A percentile compares a stretch with the other conserved stretches of the same genome.
phyloP scores from a whole-genome alignment of 2,329 filamentous ascomycete genomes.

The Orbilia blumenaviensis region DNA sequence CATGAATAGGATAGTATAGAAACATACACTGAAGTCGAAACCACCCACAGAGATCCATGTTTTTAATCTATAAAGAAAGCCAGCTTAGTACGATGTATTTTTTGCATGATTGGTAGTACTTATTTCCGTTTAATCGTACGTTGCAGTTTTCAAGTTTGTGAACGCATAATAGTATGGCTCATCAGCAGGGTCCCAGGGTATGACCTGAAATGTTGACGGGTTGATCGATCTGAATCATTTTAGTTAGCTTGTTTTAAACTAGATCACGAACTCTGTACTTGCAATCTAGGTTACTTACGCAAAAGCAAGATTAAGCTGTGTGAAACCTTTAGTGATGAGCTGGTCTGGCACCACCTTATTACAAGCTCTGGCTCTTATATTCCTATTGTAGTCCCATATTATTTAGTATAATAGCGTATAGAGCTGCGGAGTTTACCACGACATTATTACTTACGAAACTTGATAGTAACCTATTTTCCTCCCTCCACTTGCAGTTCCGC shows the following conservation, averaged over 20 bases:
- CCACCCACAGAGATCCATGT: constrained; percentile 60
- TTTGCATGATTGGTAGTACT: too few species aligned
- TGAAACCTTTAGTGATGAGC: constrained; percentile 60
- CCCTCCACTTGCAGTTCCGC: constrained; percentile 26
- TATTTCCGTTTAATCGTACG: background rate
- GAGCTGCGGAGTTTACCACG: background rate
- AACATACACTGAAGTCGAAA: constrained; percentile 58
- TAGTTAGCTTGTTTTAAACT: background rate
- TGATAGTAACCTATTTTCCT: constrained; percentile 31
- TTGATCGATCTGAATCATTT: constrained; percentile 55
- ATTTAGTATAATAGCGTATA: background rate
- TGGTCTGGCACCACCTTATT: constrained; percentile 59
- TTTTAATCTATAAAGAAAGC: constrained; percentile 50
- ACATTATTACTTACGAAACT: constrained; percentile 25
- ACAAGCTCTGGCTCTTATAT: constrained; percentile 58
- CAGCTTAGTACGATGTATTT: too few species aligned
- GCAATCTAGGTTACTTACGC: constrained; percentile 39
- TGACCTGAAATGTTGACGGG: constrained; percentile 55
- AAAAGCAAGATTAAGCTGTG: constrained; percentile 60
- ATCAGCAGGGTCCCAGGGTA: constrained; percentile 56
- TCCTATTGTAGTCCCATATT: constrained; percentile 12
- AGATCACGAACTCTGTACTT: background rate
- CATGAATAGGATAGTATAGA: background rate
- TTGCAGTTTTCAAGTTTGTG: constrained; percentile 56
- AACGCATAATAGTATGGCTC: constrained; percentile 55